phyloP scores from a whole-genome alignment of 1,284 basidiomycete genomes.

The Anthracocystis setariae region DNA sequence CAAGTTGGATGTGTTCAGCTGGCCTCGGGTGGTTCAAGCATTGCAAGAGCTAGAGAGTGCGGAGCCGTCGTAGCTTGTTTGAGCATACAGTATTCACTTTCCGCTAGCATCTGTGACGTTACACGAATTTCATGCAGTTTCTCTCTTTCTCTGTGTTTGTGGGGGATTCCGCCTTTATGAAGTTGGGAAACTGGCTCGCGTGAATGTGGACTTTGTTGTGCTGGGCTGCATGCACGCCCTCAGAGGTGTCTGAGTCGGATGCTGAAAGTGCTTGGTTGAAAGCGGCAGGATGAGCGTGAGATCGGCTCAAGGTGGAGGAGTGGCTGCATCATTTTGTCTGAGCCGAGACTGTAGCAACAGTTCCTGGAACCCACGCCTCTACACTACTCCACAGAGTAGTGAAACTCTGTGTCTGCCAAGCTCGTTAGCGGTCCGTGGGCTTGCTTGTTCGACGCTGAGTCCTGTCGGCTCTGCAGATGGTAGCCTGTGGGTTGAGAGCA shows the following conservation, averaged over 20 bases:
- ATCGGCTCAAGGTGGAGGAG: background rate
- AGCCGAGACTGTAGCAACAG: background rate
- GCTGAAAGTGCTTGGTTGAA: background rate
- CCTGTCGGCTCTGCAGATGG: no score
- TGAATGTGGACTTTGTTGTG: no score
- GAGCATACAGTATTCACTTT: slow-evolving; percentile 5
- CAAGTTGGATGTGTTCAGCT: no score
- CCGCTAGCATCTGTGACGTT: slow-evolving; percentile 1
- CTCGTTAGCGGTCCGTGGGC: no score
- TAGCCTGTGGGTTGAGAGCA: no score
- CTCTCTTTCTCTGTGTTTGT: background rate
- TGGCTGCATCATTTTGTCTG: slow-evolving; percentile 1
- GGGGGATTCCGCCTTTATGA: background rate
- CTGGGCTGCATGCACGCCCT: no score
- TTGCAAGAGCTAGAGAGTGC: background rate
- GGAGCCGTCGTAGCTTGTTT: background rate
- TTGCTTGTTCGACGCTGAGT: background rate
- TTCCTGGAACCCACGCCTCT: background rate
- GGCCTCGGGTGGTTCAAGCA: background rate
- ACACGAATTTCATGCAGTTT: slow-evolving; percentile 1
- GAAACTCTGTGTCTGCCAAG: background rate
- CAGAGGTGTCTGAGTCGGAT: background rate
- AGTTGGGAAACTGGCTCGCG: no score
- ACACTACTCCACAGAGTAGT: no score
- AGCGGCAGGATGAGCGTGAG: background rate